A percentile compares a stretch with the other conserved stretches of the same genome.
These are phyloP conservation scores for Nakaseomyces kungkrabaensis DNA, from an alignment of 1,139 yeast species.

Conservation along the genomic window DNA sequence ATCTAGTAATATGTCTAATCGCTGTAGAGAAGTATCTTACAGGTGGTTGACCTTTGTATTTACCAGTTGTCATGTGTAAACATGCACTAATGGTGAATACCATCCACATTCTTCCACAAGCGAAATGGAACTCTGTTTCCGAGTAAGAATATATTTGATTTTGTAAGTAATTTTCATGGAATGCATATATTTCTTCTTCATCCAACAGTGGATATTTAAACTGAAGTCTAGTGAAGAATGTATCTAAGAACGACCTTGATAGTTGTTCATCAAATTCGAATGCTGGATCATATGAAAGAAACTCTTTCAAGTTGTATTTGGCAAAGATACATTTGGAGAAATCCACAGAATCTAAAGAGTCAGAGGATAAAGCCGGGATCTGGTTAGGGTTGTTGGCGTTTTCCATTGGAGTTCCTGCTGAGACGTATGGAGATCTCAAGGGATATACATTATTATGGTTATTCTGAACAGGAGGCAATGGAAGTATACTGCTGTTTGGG, in stretches of 20 bases:
- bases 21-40: constrained; percentile 45
- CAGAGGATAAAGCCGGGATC: constrained; percentile 22
- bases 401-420: not conserved
- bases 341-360: constrained; percentile 32
- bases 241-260: constrained; percentile 38
- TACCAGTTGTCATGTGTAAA: constrained; percentile 41
- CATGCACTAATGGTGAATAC: constrained; percentile 42
- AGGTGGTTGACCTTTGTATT: constrained; percentile 42
- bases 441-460: not conserved
- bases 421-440: not conserved
- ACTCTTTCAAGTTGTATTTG: constrained; percentile 36
- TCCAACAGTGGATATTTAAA: constrained; percentile 42
- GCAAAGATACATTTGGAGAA: constrained; percentile 34
- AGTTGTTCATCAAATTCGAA: constrained; percentile 38
- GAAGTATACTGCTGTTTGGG: not conserved
- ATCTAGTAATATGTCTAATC: constrained; percentile 41
- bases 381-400: constrained; percentile 10
- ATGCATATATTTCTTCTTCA: constrained; percentile 38
- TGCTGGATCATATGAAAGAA: constrained; percentile 37
- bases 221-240: constrained; percentile 42
- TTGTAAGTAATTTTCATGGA: constrained; percentile 36
- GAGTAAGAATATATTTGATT: constrained; percentile 29
- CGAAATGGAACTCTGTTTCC: constrained; percentile 36
- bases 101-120: constrained; percentile 43
- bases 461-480: not conserved